Conservation (phyloP, 805 yeast genomes). For the Peterozyma toletana region DNA sequence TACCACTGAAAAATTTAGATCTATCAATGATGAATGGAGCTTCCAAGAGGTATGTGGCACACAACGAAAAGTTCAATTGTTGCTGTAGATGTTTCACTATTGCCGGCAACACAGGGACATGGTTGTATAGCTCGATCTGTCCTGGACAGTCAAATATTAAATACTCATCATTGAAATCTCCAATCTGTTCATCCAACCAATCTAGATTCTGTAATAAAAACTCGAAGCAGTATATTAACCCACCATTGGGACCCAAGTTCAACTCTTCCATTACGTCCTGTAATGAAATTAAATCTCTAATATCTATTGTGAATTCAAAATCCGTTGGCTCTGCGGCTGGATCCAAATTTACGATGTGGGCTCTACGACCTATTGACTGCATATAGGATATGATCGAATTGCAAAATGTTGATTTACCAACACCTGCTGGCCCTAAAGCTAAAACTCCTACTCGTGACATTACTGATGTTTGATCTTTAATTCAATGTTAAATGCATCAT, state of each 20-base stretch:
- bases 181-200: constrained; percentile 97
- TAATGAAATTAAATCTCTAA: constrained; percentile 80
- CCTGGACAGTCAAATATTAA: constrained; percentile 96
- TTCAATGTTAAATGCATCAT: not conserved
- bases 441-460: constrained; percentile 96
- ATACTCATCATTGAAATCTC: constrained; percentile 92
- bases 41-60: constrained; percentile 89
- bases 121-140: constrained; percentile 91
- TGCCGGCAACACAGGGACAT: constrained; percentile 87
- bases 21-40: constrained; percentile 91
- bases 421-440: constrained; percentile 97
- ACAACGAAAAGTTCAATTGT: constrained; percentile 74
- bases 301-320: constrained; percentile 87
- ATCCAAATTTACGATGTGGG: constrained; percentile 90
- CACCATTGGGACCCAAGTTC: constrained; percentile 93
- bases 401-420: constrained; percentile 91
- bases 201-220: constrained; percentile 82
- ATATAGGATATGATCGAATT: constrained; percentile 79
- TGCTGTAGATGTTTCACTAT: constrained; percentile 79
- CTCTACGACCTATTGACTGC: constrained; percentile 86
- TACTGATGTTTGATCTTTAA: not conserved
- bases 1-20: constrained; percentile 92
- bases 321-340: constrained; percentile 96
- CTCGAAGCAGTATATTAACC: constrained; percentile 87
- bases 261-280: constrained; percentile 96